Percentiles rank a stretch among this genome's conserved stretches.
Conservation (phyloP, 495 filamentous ascomycete genomes). For the Tuber brumale region DNA sequence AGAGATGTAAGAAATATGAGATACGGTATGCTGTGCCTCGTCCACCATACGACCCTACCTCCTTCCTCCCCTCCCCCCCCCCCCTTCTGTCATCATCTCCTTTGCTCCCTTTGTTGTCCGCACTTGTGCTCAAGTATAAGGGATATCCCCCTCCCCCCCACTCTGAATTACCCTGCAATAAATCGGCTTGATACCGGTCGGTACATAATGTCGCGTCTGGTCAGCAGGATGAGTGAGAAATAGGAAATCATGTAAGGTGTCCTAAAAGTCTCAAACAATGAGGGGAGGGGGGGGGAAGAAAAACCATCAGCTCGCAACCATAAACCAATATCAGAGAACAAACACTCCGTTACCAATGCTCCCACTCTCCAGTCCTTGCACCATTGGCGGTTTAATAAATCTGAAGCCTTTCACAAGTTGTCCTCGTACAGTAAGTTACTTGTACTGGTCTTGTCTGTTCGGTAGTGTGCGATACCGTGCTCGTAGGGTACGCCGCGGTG, state of each 20-base stretch:
- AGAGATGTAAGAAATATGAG: constrained; percentile 2
- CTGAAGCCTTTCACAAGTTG: not conserved
- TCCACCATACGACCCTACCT: not conserved
- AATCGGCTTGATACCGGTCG: not conserved
- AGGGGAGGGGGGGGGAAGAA: not conserved
- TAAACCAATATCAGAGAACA: not conserved
- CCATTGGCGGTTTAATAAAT: constrained; percentile 1
- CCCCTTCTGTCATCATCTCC: not conserved
- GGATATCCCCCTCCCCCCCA: not conserved
- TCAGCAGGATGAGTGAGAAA: constrained; percentile 1
- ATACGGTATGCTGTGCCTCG: not conserved
- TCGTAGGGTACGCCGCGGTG: constrained; percentile 19
- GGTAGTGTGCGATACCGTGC: constrained; percentile 1
- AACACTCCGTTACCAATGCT: not conserved
- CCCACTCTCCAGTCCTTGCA: not conserved
- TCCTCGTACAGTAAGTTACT: no score
- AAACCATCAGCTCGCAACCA: not conserved
- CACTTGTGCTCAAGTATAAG: not conserved
- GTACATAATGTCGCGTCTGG: not conserved
- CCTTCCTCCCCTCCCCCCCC: not conserved
- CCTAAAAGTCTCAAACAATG: not conserved
- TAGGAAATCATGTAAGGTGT: not conserved
- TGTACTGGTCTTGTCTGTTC: not conserved
- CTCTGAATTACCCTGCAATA: not conserved
- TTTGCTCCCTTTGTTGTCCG: not conserved